Conservation (phyloP, 129 eudicot species). For the Sambucus nigra region DNA sequence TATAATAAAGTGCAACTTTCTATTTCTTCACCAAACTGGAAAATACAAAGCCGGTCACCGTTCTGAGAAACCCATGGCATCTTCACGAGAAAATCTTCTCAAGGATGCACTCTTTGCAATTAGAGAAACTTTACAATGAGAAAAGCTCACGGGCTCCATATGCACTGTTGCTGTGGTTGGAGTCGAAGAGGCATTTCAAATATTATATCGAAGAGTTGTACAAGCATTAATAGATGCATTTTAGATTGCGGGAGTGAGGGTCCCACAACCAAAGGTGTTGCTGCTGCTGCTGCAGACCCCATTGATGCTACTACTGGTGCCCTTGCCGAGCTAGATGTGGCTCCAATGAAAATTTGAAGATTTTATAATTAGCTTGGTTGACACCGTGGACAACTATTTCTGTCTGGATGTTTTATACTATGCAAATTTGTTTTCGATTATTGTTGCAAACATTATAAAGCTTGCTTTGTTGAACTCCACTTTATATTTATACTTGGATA, state of each 20-base stretch:
- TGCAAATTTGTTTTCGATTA: too few species aligned
- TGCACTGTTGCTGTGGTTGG: conserved; percentile 86
- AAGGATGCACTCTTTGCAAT: conserved; percentile 89
- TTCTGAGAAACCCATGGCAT: conserved; percentile 51
- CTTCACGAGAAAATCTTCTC: conserved; percentile 71
- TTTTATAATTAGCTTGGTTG: conserved; percentile 10
- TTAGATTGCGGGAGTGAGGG: conserved; percentile 73
- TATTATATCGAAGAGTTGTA: conserved; percentile 62
- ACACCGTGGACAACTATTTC: conserved; percentile 11
- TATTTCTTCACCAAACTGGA: too few species aligned
- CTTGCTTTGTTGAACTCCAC: conserved; percentile 12
- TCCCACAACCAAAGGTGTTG: conserved; percentile 35
- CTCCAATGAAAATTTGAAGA: conserved; percentile 71
- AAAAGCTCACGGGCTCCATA: conserved; percentile 58
- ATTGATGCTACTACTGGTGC: conserved; percentile 22
- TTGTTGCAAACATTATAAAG: conserved; percentile 11
- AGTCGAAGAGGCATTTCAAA: conserved; percentile 64
- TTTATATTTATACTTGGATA: background rate
- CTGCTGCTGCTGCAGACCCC: conserved; percentile 28
- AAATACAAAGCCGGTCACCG: too few species aligned
- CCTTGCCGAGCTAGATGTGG: conserved; percentile 62
- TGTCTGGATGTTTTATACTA: conserved; percentile 9
- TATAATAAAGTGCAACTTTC: too few species aligned
- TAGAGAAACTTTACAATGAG: conserved; percentile 91
- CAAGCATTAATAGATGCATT: conserved; percentile 66